Conservation (phyloP, 1,139 yeast genomes). For the Geotrichum australiense region DNA sequence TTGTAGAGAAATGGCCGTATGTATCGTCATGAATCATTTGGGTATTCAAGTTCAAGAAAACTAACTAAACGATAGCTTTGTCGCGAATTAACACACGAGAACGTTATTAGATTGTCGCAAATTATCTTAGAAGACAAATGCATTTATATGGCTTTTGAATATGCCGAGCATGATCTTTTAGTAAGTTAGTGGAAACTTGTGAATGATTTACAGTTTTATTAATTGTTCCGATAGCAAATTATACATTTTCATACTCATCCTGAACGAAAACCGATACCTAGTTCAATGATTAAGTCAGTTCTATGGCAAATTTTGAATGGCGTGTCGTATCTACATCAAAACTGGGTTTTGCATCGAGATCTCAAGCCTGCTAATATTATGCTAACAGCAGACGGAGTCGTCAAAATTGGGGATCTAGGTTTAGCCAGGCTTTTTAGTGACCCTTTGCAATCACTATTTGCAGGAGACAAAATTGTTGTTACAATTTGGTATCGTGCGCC, state of each 20-base stretch:
- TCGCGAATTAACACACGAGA: constrained; percentile 73
- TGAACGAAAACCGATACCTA: constrained; percentile 70
- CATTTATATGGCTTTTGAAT: constrained; percentile 91
- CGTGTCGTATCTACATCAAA: constrained; percentile 82
- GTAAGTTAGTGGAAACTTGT: constrained; percentile 2
- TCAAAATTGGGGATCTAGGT: constrained; percentile 94
- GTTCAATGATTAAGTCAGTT: constrained; percentile 68
- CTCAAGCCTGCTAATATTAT: constrained; percentile 96
- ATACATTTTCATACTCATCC: constrained; percentile 93
- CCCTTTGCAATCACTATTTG: constrained; percentile 79
- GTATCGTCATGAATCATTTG: neutral
- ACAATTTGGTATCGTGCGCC: constrained; percentile 99
- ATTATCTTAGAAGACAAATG: constrained; percentile 85
- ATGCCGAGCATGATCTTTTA: constrained; percentile 88
- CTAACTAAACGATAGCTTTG: constrained; percentile 41
- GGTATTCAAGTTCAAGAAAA: neutral
- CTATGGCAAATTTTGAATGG: constrained; percentile 92
- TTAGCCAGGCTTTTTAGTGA: constrained; percentile 85
- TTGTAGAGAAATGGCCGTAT: constrained; percentile 79
- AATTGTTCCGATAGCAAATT: constrained; percentile 44
- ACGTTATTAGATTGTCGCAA: constrained; percentile 73
- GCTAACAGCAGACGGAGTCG: constrained; percentile 84
- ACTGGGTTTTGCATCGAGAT: constrained; percentile 94
- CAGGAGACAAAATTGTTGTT: constrained; percentile 96
- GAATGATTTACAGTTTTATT: neutral